A percentile compares a stretch with the other conserved stretches of the same genome.
These are phyloP conservation scores for Zygnema circumcarinatum DNA, from an alignment of 139 green algal genomes.

Conservation along the genomic window DNA sequence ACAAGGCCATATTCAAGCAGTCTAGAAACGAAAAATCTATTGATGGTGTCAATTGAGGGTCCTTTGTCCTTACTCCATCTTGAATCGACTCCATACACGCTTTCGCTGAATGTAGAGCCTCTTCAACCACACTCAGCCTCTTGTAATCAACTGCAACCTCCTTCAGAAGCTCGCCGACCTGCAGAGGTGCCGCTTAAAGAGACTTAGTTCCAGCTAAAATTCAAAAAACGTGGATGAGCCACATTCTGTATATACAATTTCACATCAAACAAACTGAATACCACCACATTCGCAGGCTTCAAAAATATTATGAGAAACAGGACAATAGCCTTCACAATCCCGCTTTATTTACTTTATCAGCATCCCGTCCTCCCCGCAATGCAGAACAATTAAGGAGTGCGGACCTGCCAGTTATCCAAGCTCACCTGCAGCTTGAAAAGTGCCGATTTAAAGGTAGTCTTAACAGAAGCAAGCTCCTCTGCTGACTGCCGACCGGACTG, in stretches of 20 bases:
- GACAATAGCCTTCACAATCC: not conserved
- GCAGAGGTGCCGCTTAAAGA: too few relatives aligned
- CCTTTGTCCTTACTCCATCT: not conserved
- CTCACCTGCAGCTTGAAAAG: slow-evolving; percentile 12
- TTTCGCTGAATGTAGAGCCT: not conserved
- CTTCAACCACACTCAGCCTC: not conserved
- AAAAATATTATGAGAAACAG: not conserved
- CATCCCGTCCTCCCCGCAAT: not conserved
- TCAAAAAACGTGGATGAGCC: not conserved
- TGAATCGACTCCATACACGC: not conserved
- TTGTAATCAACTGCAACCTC: slow-evolving; percentile 22
- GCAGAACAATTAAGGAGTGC: not conserved
- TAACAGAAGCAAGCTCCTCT: not conserved
- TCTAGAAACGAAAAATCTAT: not conserved
- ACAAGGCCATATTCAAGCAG: not conserved
- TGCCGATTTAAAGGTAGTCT: slow-evolving; percentile 4
- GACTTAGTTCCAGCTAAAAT: too few relatives aligned
- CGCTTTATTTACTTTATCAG: not conserved
- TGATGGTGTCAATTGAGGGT: not conserved
- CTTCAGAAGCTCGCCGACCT: slow-evolving; percentile 33
- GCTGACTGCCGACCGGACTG: too few relatives aligned
- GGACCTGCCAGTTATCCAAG: not conserved
- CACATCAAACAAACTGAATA: not conserved
- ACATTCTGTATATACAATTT: not conserved
- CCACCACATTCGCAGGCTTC: too few relatives aligned